A percentile compares a stretch with the other conserved stretches of the same genome.
Conservation (phyloP, 257 asterid genomes). For the Anisodus acutangulus region DNA sequence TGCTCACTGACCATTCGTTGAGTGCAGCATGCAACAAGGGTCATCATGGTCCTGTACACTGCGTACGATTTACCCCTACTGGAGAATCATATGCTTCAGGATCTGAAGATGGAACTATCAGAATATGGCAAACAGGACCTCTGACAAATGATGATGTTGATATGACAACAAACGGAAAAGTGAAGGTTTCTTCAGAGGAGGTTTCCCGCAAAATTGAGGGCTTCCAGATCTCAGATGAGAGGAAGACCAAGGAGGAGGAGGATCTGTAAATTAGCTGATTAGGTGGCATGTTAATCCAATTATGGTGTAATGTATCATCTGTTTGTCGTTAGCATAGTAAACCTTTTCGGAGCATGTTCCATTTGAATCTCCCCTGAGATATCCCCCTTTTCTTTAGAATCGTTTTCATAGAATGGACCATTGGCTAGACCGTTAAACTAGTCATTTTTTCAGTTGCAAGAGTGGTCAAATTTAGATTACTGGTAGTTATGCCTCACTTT, state of each 20-base stretch:
- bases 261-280: not conserved
- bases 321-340: no score
- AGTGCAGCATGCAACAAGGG: conserved; percentile 50
- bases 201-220: conserved; percentile 45
- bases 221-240: conserved; percentile 38
- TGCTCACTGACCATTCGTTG: not conserved
- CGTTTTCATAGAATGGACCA: not conserved
- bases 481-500: not conserved
- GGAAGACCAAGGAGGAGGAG: conserved; percentile 39
- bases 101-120: conserved; percentile 50
- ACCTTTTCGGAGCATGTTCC: no score
- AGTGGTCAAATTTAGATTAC: not conserved
- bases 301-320: not conserved
- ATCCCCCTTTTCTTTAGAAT: not conserved
- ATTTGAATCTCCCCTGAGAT: no score
- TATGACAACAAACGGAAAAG: conserved; percentile 30
- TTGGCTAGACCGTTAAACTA: no score
- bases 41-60: conserved; percentile 54
- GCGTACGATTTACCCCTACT: conserved; percentile 43
- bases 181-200: conserved; percentile 43
- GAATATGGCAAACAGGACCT: conserved; percentile 50
- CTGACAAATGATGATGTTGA: conserved; percentile 39
- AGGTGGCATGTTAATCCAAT: not conserved
- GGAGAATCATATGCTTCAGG: conserved; percentile 54
- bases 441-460: not conserved